A percentile compares a stretch with the other conserved stretches of the same genome.
Conservation (phyloP, 2,329 filamentous ascomycete species). For the Ramularia endophylla region DNA sequence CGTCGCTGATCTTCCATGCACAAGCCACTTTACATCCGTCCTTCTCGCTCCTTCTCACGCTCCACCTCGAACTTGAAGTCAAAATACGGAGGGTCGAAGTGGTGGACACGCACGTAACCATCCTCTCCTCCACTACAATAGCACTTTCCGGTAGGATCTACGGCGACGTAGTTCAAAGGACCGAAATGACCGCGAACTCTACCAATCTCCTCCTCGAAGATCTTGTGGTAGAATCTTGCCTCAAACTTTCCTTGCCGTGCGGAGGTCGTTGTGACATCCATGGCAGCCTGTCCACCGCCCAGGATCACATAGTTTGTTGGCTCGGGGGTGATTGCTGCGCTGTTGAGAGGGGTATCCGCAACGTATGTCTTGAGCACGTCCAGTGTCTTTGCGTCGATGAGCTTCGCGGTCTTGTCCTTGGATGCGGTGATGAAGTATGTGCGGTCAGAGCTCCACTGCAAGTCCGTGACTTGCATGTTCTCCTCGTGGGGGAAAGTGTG, state of each 20-base stretch:
- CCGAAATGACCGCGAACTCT: conserved; percentile 97
- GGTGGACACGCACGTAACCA: conserved; percentile 95
- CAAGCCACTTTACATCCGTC: conserved; percentile 12
- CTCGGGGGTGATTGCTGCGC: conserved; percentile 84
- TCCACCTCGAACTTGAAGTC: conserved; percentile 99
- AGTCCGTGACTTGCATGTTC: conserved; percentile 76
- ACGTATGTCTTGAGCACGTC: conserved; percentile 87
- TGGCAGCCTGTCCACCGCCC: conserved; percentile 95
- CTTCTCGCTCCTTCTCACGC: conserved; percentile 56
- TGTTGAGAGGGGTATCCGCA: conserved; percentile 94
- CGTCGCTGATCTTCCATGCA: too few species aligned
- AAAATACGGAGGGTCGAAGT: conserved; percentile 98
- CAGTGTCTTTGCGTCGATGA: conserved; percentile 80
- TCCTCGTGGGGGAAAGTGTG: conserved; percentile 82
- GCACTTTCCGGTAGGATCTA: conserved; percentile 82
- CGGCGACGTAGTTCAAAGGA: conserved; percentile 91
- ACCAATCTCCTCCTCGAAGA: conserved; percentile 98
- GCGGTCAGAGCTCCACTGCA: conserved; percentile 90
- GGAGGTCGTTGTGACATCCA: conserved; percentile 95
- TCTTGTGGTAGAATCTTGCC: conserved; percentile 98
- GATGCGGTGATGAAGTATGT: conserved; percentile 98
- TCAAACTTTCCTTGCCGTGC: conserved; percentile 98
- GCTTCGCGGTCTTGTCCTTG: conserved; percentile 97
- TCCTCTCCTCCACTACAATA: conserved; percentile 97
- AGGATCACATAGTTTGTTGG: conserved; percentile 99